A percentile compares a stretch with the other conserved stretches of the same genome.
Evolutionary conservation across 202 grass and related monocot genomes (phyloP).

Genomic region (Eragrostis tef): DNA sequence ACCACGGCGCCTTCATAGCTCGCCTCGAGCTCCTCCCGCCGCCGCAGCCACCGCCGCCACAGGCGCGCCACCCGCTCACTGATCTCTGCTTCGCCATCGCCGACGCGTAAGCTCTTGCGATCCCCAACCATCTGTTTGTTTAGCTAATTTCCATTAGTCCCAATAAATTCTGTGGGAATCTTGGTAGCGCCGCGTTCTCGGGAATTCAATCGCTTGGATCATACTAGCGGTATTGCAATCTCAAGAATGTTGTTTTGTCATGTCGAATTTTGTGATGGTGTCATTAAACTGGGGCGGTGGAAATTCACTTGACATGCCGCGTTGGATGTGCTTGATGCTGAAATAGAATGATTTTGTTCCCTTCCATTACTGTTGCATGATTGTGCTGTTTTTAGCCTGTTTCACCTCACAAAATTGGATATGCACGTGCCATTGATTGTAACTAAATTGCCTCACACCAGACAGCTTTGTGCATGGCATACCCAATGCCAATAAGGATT

Average conservation of each 20-base stretch:
- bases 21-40: conserved; percentile 84
- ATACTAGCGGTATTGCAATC: not conserved
- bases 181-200: not conserved
- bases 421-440: not conserved
- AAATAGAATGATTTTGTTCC: not conserved
- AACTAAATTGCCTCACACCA: not conserved
- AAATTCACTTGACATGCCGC: conserved; percentile 13
- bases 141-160: not conserved
- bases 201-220: conserved; percentile 7
- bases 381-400: not conserved
- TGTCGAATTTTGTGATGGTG: not conserved
- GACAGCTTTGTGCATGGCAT: not conserved
- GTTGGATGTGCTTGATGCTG: not conserved
- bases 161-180: not conserved
- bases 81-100: conserved; percentile 86
- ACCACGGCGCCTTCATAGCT: conserved; percentile 79
- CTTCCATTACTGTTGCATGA: not conserved
- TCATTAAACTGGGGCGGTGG: not conserved
- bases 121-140: not conserved
- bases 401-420: not conserved
- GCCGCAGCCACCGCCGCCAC: conserved; percentile 77
- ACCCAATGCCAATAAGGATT: not conserved
- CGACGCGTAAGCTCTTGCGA: conserved; percentile 67
- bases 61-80: conserved; percentile 85
- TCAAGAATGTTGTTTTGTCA: not conserved